These are phyloP conservation scores for Darksidea phi DNA, from an alignment of 495 filamentous ascomycete species.

Conservation along the genomic window DNA sequence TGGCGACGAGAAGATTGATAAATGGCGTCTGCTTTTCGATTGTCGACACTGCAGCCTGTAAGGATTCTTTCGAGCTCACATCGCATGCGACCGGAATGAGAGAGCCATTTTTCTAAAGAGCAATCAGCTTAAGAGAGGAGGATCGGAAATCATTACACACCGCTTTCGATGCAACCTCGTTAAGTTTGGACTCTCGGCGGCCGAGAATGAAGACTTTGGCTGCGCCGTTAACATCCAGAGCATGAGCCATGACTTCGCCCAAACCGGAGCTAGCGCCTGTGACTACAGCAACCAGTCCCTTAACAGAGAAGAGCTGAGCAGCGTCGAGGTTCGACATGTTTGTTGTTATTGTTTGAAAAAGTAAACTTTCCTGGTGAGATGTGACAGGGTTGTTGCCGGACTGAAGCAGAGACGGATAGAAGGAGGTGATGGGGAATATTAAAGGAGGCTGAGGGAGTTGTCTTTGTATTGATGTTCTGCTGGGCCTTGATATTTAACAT, in stretches of 20 bases:
- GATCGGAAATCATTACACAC: slow-evolving; percentile 15
- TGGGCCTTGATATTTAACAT: too few species aligned
- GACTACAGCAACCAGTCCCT: slow-evolving; percentile 59
- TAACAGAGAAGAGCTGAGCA: slow-evolving; percentile 52
- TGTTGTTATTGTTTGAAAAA: too few species aligned
- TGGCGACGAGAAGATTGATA: slow-evolving; percentile 65
- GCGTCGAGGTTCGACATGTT: too few species aligned
- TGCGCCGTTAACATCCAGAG: slow-evolving; percentile 62
- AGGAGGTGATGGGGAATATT: too few species aligned
- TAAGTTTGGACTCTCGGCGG: slow-evolving; percentile 53
- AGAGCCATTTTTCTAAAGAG: not conserved
- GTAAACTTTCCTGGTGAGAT: too few species aligned
- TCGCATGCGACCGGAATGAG: slow-evolving; percentile 64
- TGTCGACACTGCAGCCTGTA: slow-evolving; percentile 52
- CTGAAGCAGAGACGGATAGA: too few species aligned
- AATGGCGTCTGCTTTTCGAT: slow-evolving; percentile 56
- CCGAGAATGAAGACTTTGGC: slow-evolving; percentile 67
- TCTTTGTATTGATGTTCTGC: too few species aligned
- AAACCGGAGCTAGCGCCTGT: slow-evolving; percentile 63
- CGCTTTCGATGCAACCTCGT: slow-evolving; percentile 42
- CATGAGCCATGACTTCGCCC: slow-evolving; percentile 61
- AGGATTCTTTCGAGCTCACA: slow-evolving; percentile 62
- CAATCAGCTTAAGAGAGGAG: slow-evolving; percentile 26
- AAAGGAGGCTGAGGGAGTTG: too few species aligned
- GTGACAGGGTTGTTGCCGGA: too few species aligned